These are phyloP conservation scores for Dryadomyces quercivorus DNA, from an alignment of 2,329 filamentous ascomycete genomes.

Conservation along the genomic window DNA sequence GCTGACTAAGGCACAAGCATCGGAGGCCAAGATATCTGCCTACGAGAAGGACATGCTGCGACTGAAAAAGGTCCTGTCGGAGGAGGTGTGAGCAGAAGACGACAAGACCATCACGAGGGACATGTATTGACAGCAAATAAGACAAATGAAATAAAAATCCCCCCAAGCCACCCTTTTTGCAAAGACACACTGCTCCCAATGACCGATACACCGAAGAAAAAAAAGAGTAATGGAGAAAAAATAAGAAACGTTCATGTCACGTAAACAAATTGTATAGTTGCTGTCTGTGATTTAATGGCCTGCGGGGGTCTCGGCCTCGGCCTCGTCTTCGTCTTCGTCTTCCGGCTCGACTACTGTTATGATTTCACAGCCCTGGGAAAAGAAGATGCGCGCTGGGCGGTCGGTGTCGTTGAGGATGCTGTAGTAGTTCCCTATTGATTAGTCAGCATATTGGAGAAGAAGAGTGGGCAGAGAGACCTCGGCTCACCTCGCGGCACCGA, in stretches of 20 bases:
- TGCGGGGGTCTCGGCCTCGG: not conserved
- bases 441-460: not conserved
- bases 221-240: too few relatives aligned
- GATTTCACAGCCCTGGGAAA: slow-evolving; percentile 71
- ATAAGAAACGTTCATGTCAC: too few relatives aligned
- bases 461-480: not conserved
- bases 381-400: slow-evolving; percentile 69
- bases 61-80: slow-evolving; percentile 57
- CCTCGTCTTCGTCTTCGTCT: not conserved
- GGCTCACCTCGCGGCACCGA: slow-evolving; percentile 89
- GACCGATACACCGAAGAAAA: not conserved
- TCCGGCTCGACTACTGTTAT: slow-evolving; percentile 12
- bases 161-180: too few relatives aligned
- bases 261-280: too few relatives aligned
- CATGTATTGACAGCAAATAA: not conserved
- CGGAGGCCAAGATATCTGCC: slow-evolving; percentile 60
- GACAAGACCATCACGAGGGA: not conserved
- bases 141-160: too few relatives aligned
- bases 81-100: slow-evolving; percentile 13
- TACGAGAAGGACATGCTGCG: slow-evolving; percentile 60
- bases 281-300: too few relatives aligned
- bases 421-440: slow-evolving; percentile 76
- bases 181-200: not conserved
- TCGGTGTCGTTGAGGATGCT: slow-evolving; percentile 74
- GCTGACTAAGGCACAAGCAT: slow-evolving; percentile 57